Percentiles rank a stretch among this genome's conserved stretches.
Conservation (phyloP, 1,284 basidiomycete species). For the Peniophora sp. region DNA sequence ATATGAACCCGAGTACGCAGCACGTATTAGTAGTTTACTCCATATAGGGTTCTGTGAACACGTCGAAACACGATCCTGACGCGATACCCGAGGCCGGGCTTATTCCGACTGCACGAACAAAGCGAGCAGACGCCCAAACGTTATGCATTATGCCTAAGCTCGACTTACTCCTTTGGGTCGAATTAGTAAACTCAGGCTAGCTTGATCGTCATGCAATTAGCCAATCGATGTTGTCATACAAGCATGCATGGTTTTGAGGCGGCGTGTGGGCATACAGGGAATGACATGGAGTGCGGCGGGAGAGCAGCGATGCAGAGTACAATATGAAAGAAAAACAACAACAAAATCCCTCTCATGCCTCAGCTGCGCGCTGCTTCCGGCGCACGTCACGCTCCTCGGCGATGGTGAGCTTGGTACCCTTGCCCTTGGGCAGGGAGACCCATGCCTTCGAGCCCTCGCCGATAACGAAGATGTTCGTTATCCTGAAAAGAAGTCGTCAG, state of each 20-base stretch:
- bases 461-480: conserved; percentile 97
- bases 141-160: no score
- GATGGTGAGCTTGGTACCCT: conserved; percentile 92
- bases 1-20: no score
- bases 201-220: no score
- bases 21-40: no score
- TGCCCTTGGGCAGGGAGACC: conserved; percentile 97
- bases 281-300: conserved; percentile 28
- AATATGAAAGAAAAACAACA: conserved; percentile 19
- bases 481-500: conserved; percentile 38
- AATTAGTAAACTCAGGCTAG: no score
- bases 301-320: conserved; percentile 17
- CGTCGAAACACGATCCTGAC: no score
- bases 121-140: no score
- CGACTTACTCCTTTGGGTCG: no score
- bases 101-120: no score
- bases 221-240: no score
- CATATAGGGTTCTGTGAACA: no score
- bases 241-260: conserved; percentile 20
- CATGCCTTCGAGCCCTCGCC: conserved; percentile 94
- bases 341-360: conserved; percentile 20
- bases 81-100: no score
- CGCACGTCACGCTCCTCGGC: conserved; percentile 79
- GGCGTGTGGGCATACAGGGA: conserved; percentile 37
- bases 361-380: conserved; percentile 64